Percentiles rank a stretch among this genome's conserved stretches.
Conservation (phyloP, 805 yeast species). For the Ogataea parapolymorpha region DNA sequence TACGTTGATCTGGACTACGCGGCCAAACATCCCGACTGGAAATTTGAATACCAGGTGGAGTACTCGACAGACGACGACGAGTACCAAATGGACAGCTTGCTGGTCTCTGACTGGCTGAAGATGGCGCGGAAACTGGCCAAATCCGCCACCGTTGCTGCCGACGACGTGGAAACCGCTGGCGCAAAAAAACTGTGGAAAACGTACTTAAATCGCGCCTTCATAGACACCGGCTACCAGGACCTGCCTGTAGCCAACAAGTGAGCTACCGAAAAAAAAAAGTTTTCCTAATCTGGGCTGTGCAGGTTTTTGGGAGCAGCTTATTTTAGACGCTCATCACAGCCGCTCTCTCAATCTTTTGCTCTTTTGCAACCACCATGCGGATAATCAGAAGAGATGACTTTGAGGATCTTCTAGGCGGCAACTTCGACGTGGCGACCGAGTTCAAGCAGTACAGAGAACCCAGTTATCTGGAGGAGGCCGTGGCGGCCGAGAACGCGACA, state of each 20-base stretch:
- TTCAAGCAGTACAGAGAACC: constrained; percentile 11
- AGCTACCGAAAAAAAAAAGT: background rate
- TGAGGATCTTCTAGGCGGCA: constrained; percentile 10
- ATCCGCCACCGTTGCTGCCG: constrained; percentile 18
- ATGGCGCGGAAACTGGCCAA: constrained; percentile 52
- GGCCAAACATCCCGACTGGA: constrained; percentile 38
- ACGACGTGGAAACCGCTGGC: constrained; percentile 2
- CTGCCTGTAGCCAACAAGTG: constrained; percentile 27
- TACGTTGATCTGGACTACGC: constrained; percentile 53
- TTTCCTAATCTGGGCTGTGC: background rate
- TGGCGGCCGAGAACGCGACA: constrained; percentile 6
- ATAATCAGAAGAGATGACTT: constrained; percentile 9
- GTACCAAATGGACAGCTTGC: constrained; percentile 50
- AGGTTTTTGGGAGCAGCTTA: background rate
- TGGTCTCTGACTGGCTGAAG: constrained; percentile 61
- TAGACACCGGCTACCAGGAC: constrained; percentile 62
- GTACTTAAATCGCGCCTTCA: constrained; percentile 58
- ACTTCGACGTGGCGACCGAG: constrained; percentile 8
- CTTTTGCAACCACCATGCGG: constrained; percentile 1
- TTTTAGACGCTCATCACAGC: constrained; percentile 8
- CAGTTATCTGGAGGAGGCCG: constrained; percentile 7
- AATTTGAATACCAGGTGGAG: constrained; percentile 60
- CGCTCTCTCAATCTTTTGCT: constrained; percentile 1
- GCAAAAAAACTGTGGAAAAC: constrained; percentile 51
- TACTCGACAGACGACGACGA: constrained; percentile 63